phyloP scores from a whole-genome alignment of 805 yeast species.

The Groenewaldozyma tartarivorans region DNA sequence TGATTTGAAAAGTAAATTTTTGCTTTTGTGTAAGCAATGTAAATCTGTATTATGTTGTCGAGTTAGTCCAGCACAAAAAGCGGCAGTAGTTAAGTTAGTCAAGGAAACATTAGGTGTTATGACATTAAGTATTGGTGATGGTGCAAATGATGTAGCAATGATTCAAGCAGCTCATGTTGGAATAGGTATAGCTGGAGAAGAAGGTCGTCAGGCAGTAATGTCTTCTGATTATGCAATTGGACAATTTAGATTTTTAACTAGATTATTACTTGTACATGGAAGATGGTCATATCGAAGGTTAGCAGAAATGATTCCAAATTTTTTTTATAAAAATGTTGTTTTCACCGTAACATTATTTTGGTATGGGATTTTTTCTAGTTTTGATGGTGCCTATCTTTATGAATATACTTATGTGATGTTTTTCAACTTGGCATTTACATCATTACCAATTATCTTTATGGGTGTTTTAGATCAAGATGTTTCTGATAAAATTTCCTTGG shows the following conservation, averaged over 20 bases:
- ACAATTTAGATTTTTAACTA: conserved; percentile 59
- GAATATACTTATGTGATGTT: conserved; percentile 74
- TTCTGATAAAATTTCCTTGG: conserved; percentile 51
- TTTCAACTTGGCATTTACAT: conserved; percentile 75
- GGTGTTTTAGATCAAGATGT: conserved; percentile 77
- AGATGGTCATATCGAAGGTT: conserved; percentile 72
- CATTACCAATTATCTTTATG: conserved; percentile 65
- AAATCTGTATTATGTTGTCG: conserved; percentile 72
- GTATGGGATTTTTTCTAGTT: conserved; percentile 62
- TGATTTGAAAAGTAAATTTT: conserved; percentile 42
- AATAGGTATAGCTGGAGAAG: conserved; percentile 81
- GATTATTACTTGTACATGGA: conserved; percentile 67
- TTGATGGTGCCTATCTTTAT: conserved; percentile 68
- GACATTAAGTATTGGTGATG: conserved; percentile 80
- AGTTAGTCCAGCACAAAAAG: conserved; percentile 82
- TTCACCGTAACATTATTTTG: conserved; percentile 70
- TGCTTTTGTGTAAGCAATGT: conserved; percentile 67
- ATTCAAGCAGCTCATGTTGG: conserved; percentile 81
- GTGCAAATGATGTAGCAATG: conserved; percentile 85
- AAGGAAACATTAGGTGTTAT: conserved; percentile 56
- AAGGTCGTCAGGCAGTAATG: conserved; percentile 83
- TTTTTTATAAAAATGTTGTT: conserved; percentile 68
- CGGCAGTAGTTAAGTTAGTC: conserved; percentile 63
- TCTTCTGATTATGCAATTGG: conserved; percentile 78
- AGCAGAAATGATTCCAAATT: conserved; percentile 73